Evolutionary conservation across 164 flowering plant species (phyloP).

Genomic region (Piper betle): DNA sequence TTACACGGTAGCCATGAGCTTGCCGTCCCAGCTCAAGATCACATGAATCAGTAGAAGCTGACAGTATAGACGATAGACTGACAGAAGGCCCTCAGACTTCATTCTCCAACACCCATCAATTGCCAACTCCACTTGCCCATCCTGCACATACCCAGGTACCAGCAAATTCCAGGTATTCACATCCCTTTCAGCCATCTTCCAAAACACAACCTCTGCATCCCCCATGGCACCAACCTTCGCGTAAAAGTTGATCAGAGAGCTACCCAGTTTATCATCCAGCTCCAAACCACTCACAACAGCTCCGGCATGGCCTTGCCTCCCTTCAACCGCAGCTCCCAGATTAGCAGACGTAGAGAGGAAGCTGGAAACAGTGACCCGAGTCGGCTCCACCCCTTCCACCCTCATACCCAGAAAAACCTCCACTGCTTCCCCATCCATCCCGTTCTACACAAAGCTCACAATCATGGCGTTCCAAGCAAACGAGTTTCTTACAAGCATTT

Average conservation of each 20-base stretch:
- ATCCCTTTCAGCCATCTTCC: constrained; percentile 41
- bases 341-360: constrained; percentile 61
- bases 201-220: constrained; percentile 46
- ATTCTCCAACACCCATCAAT: constrained; percentile 29
- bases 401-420: constrained; percentile 49
- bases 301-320: constrained; percentile 63
- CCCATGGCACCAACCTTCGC: constrained; percentile 38
- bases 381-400: constrained; percentile 42
- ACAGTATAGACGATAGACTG: constrained; percentile 40
- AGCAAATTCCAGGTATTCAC: constrained; percentile 68
- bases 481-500: constrained; percentile 38
- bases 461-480: constrained; percentile 72
- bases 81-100: constrained; percentile 45
- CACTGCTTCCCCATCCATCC: constrained; percentile 48
- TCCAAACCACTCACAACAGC: constrained; percentile 41
- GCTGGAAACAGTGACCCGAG: constrained; percentile 45
- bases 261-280: constrained; percentile 43
- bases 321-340: constrained; percentile 48
- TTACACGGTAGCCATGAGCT: constrained; percentile 46
- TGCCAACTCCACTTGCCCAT: constrained; percentile 31
- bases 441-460: constrained; percentile 50
- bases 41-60: constrained; percentile 28
- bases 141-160: constrained; percentile 44
- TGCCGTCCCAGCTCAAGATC: constrained; percentile 40
- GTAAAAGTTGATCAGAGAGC: constrained; percentile 58